phyloP scores from a whole-genome alignment of 345 rosid species.

The Dimocarpus longan region DNA sequence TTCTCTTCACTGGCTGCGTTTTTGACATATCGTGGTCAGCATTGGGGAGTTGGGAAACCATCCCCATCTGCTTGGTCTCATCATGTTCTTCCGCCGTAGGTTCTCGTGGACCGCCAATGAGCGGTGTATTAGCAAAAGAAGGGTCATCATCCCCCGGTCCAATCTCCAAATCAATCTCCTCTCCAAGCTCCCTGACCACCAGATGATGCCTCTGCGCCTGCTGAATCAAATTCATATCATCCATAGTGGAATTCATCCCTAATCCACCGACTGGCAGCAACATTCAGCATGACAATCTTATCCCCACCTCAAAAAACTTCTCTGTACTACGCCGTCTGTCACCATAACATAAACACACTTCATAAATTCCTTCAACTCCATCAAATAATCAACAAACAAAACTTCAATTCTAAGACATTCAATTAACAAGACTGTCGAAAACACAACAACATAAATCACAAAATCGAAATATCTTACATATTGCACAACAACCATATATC shows the following conservation, averaged over 20 bases:
- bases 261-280: constrained; percentile 74
- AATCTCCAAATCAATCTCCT: constrained; percentile 97
- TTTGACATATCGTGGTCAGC: constrained; percentile 79
- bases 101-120: constrained; percentile 68
- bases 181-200: constrained; percentile 90
- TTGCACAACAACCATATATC: neutral
- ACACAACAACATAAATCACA: neutral
- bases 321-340: constrained; percentile 19
- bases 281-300: constrained; percentile 89
- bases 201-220: constrained; percentile 96
- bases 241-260: constrained; percentile 92
- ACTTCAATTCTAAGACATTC: neutral
- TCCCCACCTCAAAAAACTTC: constrained; percentile 35
- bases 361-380: constrained; percentile 7
- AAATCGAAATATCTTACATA: neutral
- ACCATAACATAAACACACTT: constrained; percentile 26
- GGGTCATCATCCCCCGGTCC: constrained; percentile 93
- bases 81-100: constrained; percentile 82
- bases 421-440: neutral
- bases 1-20: constrained; percentile 69
- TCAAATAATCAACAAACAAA: neutral
- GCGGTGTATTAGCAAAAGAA: constrained; percentile 73
- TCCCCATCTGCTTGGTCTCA: constrained; percentile 74
- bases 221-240: constrained; percentile 96
- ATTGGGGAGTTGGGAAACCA: constrained; percentile 64